phyloP scores from a whole-genome alignment of 805 yeast species.

The Kodamaea laetipori region DNA sequence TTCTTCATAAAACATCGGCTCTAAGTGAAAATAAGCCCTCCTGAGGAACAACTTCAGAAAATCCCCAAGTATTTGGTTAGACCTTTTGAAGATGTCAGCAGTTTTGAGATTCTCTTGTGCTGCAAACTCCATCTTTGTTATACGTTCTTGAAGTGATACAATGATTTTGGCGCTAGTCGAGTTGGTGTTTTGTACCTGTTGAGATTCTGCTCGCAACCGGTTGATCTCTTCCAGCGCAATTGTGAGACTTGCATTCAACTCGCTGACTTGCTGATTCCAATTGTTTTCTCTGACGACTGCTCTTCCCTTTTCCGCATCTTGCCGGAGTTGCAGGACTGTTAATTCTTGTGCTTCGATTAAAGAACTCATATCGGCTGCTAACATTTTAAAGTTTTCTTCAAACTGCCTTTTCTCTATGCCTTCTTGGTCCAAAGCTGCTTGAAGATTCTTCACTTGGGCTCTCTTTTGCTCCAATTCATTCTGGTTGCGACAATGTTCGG shows the following conservation, averaged over 20 bases:
- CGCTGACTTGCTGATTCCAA: background rate
- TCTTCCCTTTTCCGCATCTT: background rate
- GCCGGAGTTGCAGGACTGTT: background rate
- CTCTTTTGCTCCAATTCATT: constrained; percentile 1
- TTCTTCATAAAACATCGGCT: constrained; percentile 11
- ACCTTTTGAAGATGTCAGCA: background rate
- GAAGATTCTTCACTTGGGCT: background rate
- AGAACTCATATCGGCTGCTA: background rate
- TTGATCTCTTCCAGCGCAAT: constrained; percentile 3
- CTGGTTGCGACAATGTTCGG: background rate
- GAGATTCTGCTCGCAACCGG: constrained; percentile 3
- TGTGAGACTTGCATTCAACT: constrained; percentile 1
- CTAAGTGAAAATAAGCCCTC: background rate
- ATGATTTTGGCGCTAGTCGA: constrained; percentile 5
- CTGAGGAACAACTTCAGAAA: constrained; percentile 1
- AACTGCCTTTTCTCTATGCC: background rate
- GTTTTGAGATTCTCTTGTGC: background rate
- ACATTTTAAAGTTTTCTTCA: background rate
- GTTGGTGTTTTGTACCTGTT: constrained; percentile 4
- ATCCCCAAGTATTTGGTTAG: constrained; percentile 2
- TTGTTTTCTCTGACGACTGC: constrained; percentile 1
- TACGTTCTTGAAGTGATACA: constrained; percentile 5
- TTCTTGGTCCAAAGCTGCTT: background rate
- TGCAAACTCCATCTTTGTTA: background rate
- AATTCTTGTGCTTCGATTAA: background rate